Evolutionary conservation across 1,284 basidiomycete genomes (phyloP).

Genomic region (Megacollybia platyphylla): DNA sequence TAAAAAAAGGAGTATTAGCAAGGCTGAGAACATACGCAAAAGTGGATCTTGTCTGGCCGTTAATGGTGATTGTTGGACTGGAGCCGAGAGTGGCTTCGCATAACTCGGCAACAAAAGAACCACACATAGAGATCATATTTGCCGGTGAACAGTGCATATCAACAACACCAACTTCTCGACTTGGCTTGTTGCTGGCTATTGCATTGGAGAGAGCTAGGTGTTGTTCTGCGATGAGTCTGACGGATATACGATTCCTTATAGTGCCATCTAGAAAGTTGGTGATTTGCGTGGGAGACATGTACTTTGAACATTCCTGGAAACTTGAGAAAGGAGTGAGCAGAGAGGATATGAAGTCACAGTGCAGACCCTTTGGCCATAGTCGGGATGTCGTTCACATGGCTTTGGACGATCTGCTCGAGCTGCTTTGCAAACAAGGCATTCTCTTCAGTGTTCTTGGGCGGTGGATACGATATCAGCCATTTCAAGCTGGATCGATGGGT

Average conservation of each 20-base stretch:
- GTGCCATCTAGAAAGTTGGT: conserved; percentile 74
- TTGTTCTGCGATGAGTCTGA: conserved; percentile 86
- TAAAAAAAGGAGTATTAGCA: conserved; percentile 9
- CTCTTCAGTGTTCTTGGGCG: conserved; percentile 53
- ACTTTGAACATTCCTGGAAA: conserved; percentile 77
- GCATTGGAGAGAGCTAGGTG: conserved; percentile 75
- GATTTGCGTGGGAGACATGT: conserved; percentile 71
- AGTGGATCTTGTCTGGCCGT: conserved; percentile 57
- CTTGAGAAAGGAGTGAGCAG: conserved; percentile 21
- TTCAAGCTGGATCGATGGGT: conserved; percentile 69
- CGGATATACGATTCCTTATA: conserved; percentile 79
- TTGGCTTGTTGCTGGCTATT: conserved; percentile 25
- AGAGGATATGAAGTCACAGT: conserved; percentile 1
- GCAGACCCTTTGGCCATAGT: conserved; percentile 78
- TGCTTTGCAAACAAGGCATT: conserved; percentile 59
- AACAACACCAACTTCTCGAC: conserved; percentile 49
- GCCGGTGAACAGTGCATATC: conserved; percentile 57
- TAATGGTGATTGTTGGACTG: conserved; percentile 53
- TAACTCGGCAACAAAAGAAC: conserved; percentile 71
- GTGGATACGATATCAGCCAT: conserved; percentile 58
- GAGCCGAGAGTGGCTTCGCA: conserved; percentile 80
- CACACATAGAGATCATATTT: conserved; percentile 64
- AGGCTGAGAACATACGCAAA: conserved; percentile 50
- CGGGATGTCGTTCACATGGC: conserved; percentile 81
- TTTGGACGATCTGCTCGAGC: conserved; percentile 61